A percentile compares a stretch with the other conserved stretches of the same genome.
Conservation (phyloP, 2,329 filamentous ascomycete genomes). For the Albifimbria verrucaria region DNA sequence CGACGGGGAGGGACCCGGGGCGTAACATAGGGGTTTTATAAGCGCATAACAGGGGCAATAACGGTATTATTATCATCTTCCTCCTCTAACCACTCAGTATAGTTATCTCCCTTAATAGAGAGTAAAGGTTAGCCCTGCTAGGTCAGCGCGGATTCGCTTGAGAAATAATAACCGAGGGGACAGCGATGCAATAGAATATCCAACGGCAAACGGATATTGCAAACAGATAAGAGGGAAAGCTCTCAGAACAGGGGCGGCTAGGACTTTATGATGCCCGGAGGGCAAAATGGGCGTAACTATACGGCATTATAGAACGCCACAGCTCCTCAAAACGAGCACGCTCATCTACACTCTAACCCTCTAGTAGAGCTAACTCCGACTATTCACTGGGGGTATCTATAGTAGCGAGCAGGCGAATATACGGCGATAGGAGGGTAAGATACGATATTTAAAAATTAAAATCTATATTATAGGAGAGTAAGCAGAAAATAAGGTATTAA, state of each 20-base stretch:
- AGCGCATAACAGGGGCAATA: neutral
- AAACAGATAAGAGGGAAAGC: neutral
- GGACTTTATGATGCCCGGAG: neutral
- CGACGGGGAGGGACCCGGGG: neutral
- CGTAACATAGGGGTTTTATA: neutral
- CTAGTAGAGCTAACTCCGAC: neutral
- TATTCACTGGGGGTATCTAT: neutral
- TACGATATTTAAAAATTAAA: neutral
- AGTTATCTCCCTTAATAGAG: neutral
- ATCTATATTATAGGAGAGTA: neutral
- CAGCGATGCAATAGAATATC: neutral
- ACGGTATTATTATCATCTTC: neutral
- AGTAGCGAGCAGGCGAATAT: neutral
- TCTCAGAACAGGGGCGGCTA: neutral
- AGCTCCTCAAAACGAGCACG: neutral
- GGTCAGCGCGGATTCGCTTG: neutral
- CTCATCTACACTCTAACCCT: neutral
- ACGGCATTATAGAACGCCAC: neutral
- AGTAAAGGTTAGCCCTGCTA: conserved; percentile 3
- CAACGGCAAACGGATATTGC: neutral
- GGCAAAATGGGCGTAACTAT: conserved; percentile 1
- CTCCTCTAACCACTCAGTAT: neutral
- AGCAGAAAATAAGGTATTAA: neutral
- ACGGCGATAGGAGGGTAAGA: neutral
- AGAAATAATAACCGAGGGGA: neutral